Evolutionary conservation across 2,329 filamentous ascomycete genomes (phyloP), one percentile per base, ranked within the genome.

Genomic region (Eutypella sp.): DNA sequence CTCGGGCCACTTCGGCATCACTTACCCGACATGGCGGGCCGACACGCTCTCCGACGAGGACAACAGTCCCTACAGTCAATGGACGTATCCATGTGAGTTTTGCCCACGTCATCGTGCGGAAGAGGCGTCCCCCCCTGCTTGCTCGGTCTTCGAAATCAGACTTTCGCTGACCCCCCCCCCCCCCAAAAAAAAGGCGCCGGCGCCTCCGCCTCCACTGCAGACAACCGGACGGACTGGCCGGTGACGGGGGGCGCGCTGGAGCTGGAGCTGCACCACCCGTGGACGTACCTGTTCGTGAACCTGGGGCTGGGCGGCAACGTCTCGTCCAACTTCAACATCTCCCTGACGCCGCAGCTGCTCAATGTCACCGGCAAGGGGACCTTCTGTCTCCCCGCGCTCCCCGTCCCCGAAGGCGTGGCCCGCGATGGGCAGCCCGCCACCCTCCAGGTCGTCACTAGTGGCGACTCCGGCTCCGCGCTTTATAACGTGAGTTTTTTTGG

Each of bases 401-500:
- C 66, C 24, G 64, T 85, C 4, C 81, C 81, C 5, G 56, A 60
- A 16, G 68, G 68, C 5, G 71, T 41, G 65, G 39, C 83, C 31
- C 62, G 61, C 20, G 80, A 86, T 31, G 86, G 85, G 36, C 74
- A 76, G 52, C 72, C 78, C 40, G 85, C 76, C 13, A 84, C 79
- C 25, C 69, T 90, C 45, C 86, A 89, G 67, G 79, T 90, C 42
- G 75, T 89, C 29, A 84, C 81, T 4, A 71, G 81, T 40, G 81
- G 79, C 23, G 71, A 77, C 19, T 70, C 68, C 4, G 76, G 72
- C 18, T 74, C 72, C 33, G 81, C 84, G 15, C 67, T 90, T 25
- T 90, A 89, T 66, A 86, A 84, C 65, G 76, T 79, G 63, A 58
- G 73, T 52, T 47, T 38, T n/a, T n/a, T n/a, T n/a, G n/a, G n/a